Evolutionary conservation across 2,329 filamentous ascomycete species (phyloP).

Genomic region (Ploettnerulaceae sp.): DNA sequence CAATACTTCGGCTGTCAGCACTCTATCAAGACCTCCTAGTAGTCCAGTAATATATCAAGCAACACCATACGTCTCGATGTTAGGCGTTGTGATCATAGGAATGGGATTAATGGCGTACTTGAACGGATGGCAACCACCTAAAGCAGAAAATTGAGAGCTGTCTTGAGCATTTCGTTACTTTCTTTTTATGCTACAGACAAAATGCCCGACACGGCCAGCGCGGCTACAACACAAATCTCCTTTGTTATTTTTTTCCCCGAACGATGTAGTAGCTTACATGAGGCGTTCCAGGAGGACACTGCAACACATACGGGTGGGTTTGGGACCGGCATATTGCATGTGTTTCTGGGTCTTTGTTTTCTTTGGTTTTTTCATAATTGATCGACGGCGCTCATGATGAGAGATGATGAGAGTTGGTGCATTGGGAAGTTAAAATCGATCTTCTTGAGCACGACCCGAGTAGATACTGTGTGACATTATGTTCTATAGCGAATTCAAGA

Average conservation of each 20-base stretch:
- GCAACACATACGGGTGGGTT: constrained; percentile 17
- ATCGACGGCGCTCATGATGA: constrained; percentile 15
- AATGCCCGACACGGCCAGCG: constrained; percentile 3
- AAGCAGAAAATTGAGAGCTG: constrained; percentile 29
- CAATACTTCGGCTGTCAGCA: constrained; percentile 27
- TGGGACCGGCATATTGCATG: constrained; percentile 19
- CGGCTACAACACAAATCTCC: constrained; percentile 18
- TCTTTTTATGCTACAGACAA: constrained; percentile 4
- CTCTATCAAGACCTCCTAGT: constrained; percentile 37
- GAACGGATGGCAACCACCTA: constrained; percentile 65
- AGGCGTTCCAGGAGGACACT: constrained; percentile 16
- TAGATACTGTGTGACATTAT: constrained; percentile 24
- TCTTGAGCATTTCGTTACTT: constrained; percentile 4
- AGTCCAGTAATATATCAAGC: constrained; percentile 47
- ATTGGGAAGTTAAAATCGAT: constrained; percentile 10
- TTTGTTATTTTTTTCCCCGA: constrained; percentile 25
- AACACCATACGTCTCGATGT: constrained; percentile 74
- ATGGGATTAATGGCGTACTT: constrained; percentile 84
- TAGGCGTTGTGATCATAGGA: constrained; percentile 75
- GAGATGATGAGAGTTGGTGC: constrained; percentile 14
- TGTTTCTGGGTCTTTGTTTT: constrained; percentile 9
- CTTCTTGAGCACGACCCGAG: constrained; percentile 20
- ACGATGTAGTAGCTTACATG: constrained; percentile 22
- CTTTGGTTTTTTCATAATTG: constrained; percentile 8
- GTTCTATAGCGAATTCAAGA: constrained; percentile 21